phyloP scores from a whole-genome alignment of 441 rosid species.

The Bruguiera hainesii region DNA sequence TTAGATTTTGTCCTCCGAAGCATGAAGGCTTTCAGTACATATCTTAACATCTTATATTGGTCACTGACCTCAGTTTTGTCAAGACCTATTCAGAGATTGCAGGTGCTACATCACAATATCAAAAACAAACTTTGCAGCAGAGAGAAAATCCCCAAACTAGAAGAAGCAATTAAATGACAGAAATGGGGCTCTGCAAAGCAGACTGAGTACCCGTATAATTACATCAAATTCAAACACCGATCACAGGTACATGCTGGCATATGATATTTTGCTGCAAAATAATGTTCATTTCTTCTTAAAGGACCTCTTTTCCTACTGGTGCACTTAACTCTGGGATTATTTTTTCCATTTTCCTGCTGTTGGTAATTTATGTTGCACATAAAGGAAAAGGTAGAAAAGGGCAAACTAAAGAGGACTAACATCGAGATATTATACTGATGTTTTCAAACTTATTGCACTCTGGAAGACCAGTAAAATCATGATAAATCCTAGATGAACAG shows the following conservation, averaged over 20 bases:
- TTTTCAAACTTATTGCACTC: background rate
- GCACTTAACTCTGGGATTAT: background rate
- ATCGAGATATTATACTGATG: too few species aligned
- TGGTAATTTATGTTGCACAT: too few species aligned
- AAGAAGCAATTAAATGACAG: too few species aligned
- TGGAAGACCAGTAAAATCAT: background rate
- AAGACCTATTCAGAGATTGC: slow-evolving; percentile 32
- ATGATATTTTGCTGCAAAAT: background rate
- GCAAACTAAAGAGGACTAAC: too few species aligned
- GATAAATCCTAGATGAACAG: background rate
- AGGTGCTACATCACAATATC: background rate
- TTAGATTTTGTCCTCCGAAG: slow-evolving; percentile 73
- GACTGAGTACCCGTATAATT: background rate
- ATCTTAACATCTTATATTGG: slow-evolving; percentile 52
- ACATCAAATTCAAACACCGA: background rate
- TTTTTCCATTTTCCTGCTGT: too few species aligned
- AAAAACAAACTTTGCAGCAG: too few species aligned
- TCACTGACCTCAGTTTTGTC: slow-evolving; percentile 39
- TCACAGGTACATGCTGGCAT: background rate
- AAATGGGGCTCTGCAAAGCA: background rate
- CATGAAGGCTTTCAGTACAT: slow-evolving; percentile 74
- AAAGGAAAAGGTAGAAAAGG: too few species aligned
- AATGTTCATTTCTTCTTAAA: background rate
- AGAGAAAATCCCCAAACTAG: too few species aligned
- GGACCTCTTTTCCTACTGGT: background rate